Conservation (phyloP, 2,329 filamentous ascomycete species). For the Paracorniculantispora psalliotae region DNA sequence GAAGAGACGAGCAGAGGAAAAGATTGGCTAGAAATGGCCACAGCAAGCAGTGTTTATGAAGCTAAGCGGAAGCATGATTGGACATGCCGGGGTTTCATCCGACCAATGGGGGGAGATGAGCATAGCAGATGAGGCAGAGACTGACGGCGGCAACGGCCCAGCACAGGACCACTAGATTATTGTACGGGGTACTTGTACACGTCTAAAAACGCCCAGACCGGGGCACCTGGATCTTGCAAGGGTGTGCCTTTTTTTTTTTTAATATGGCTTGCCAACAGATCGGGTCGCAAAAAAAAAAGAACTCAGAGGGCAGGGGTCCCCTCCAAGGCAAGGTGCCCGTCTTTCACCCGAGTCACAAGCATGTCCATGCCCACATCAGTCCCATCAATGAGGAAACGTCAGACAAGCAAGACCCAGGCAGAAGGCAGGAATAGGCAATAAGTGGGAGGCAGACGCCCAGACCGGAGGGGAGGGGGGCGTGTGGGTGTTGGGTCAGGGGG, state of each 20-base stretch:
- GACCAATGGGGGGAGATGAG: slow-evolving; percentile 31
- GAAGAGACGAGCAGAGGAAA: slow-evolving; percentile 8
- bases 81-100: slow-evolving; percentile 25
- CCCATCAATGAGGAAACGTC: slow-evolving; percentile 10
- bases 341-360: slow-evolving; percentile 12
- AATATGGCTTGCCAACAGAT: slow-evolving; percentile 10
- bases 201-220: slow-evolving; percentile 4
- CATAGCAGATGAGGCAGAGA: slow-evolving; percentile 30
- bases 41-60: slow-evolving; percentile 25
- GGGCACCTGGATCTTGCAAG: background rate
- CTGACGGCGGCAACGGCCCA: slow-evolving; percentile 28
- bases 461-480: background rate
- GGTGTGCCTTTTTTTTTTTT: background rate
- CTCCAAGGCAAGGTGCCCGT: background rate
- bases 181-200: slow-evolving; percentile 11
- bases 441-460: slow-evolving; percentile 4
- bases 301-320: background rate
- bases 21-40: slow-evolving; percentile 16
- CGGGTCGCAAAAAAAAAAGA: slow-evolving; percentile 2
- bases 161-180: slow-evolving; percentile 16
- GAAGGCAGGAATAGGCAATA: slow-evolving; percentile 4
- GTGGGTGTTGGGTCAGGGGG: background rate
- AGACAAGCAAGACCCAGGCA: slow-evolving; percentile 7
- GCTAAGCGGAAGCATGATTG: slow-evolving; percentile 29
- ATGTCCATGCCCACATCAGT: slow-evolving; percentile 8